These are phyloP conservation scores for Ceratorhiza oryzae-sativae DNA, from an alignment of 1,284 basidiomycete genomes.

Conservation along the genomic window DNA sequence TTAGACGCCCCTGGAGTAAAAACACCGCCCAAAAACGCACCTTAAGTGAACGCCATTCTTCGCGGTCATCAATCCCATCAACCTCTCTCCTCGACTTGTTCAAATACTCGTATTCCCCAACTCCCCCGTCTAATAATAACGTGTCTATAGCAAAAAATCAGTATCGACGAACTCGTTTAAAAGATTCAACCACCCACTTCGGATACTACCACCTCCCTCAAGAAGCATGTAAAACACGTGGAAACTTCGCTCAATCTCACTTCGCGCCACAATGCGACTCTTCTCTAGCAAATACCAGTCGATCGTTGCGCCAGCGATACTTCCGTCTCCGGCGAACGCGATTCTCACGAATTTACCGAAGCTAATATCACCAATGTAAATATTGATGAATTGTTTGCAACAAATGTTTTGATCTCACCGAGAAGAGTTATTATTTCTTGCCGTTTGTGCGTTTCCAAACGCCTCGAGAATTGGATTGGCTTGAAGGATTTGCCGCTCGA, in stretches of 20 bases:
- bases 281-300: slow-evolving; percentile 99
- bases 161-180: no score
- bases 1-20: background rate
- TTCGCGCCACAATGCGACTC: slow-evolving; percentile 90
- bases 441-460: slow-evolving; percentile 98
- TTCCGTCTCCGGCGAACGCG: slow-evolving; percentile 91
- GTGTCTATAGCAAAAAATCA: slow-evolving; percentile 59
- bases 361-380: slow-evolving; percentile 19
- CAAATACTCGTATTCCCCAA: slow-evolving; percentile 90
- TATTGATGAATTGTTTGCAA: no score
- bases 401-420: slow-evolving; percentile 63
- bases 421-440: slow-evolving; percentile 98
- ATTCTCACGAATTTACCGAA: slow-evolving; percentile 95
- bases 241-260: slow-evolving; percentile 89
- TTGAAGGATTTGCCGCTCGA: slow-evolving; percentile 97
- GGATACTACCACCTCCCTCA: slow-evolving; percentile 70
- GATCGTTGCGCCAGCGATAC: slow-evolving; percentile 97
- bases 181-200: slow-evolving; percentile 57
- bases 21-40: slow-evolving; percentile 53
- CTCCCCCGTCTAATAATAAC: slow-evolving; percentile 75
- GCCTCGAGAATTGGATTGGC: slow-evolving; percentile 98
- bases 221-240: slow-evolving; percentile 97
- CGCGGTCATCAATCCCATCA: slow-evolving; percentile 91
- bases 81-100: slow-evolving; percentile 90
- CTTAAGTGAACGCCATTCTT: slow-evolving; percentile 86